These are phyloP conservation scores for Torulaspora globosa DNA, from an alignment of 1,139 yeast species.

Conservation along the genomic window DNA sequence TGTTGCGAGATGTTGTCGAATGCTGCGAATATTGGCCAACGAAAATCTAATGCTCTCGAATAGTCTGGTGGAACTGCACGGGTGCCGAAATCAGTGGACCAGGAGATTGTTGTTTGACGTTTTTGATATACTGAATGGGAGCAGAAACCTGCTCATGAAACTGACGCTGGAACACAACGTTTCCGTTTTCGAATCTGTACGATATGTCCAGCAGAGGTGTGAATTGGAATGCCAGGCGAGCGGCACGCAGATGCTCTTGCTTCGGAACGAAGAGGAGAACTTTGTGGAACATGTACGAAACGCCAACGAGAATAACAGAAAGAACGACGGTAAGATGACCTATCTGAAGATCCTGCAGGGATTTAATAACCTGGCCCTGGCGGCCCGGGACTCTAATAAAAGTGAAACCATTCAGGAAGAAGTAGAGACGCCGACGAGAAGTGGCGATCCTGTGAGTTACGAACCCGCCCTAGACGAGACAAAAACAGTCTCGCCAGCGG, in stretches of 20 bases:
- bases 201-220: conserved; percentile 19
- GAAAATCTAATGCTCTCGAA: conserved; percentile 24
- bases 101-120: conserved; percentile 23
- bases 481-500: conserved; percentile 20
- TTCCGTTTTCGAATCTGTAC: conserved; percentile 21
- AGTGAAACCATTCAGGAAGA: not conserved
- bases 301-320: conserved; percentile 3
- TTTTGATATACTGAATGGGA: conserved; percentile 21
- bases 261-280: conserved; percentile 4
- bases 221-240: conserved; percentile 12
- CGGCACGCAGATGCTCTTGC: conserved; percentile 1
- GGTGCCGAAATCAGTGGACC: conserved; percentile 22
- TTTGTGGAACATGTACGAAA: conserved; percentile 8
- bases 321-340: conserved; percentile 7
- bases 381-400: conserved; percentile 4
- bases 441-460: not conserved
- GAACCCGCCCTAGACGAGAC: conserved; percentile 6
- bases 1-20: conserved; percentile 25
- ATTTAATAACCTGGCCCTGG: conserved; percentile 16
- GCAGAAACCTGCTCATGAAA: conserved; percentile 15
- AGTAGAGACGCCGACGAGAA: conserved; percentile 6
- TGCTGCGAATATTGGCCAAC: conserved; percentile 28
- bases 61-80: conserved; percentile 15
- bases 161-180: conserved; percentile 17
- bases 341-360: conserved; percentile 24